Evolutionary conservation across 228 moss, liverwort and hornwort genomes (phyloP).

Genomic region (Sphagnum magellanicum): DNA sequence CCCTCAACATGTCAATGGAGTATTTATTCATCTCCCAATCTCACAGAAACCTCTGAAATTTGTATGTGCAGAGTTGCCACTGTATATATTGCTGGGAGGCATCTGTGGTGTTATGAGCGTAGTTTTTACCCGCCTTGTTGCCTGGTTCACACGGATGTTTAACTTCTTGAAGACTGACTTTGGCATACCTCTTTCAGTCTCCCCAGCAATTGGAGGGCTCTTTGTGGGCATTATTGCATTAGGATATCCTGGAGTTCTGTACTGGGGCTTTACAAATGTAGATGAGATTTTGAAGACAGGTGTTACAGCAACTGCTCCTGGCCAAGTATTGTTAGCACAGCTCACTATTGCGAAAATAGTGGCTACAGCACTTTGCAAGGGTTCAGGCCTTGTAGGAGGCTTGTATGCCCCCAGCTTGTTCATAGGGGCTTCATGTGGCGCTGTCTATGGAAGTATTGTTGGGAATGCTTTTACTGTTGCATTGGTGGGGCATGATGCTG

Average conservation of each 20-base stretch:
- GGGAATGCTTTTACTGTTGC: slow-evolving; percentile 72
- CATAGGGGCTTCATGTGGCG: slow-evolving; percentile 80
- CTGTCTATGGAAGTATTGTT: slow-evolving; percentile 74
- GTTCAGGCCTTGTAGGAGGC: slow-evolving; percentile 89
- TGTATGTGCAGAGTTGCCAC: slow-evolving; percentile 64
- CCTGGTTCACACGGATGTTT: slow-evolving; percentile 60
- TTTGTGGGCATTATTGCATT: slow-evolving; percentile 71
- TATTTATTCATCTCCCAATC: no score
- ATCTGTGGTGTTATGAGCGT: slow-evolving; percentile 89
- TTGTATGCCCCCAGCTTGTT: slow-evolving; percentile 96
- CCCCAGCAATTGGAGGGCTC: slow-evolving; percentile 91
- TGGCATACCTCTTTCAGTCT: slow-evolving; percentile 71
- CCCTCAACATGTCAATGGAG: no score
- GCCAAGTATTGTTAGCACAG: slow-evolving; percentile 71
- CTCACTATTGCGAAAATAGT: slow-evolving; percentile 77
- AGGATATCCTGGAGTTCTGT: slow-evolving; percentile 87
- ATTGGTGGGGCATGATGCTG: slow-evolving; percentile 59
- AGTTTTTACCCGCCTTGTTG: slow-evolving; percentile 59
- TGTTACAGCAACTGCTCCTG: slow-evolving; percentile 64
- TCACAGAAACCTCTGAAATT: background rate
- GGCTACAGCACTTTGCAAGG: slow-evolving; percentile 84
- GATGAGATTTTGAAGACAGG: slow-evolving; percentile 92
- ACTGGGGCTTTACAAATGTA: slow-evolving; percentile 95
- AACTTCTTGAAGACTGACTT: slow-evolving; percentile 67
- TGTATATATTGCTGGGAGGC: slow-evolving; percentile 79